Percentiles rank a stretch among this genome's conserved stretches.
phyloP scores from a whole-genome alignment of 116 monocot species.

The Trichopus zeylanicus region DNA sequence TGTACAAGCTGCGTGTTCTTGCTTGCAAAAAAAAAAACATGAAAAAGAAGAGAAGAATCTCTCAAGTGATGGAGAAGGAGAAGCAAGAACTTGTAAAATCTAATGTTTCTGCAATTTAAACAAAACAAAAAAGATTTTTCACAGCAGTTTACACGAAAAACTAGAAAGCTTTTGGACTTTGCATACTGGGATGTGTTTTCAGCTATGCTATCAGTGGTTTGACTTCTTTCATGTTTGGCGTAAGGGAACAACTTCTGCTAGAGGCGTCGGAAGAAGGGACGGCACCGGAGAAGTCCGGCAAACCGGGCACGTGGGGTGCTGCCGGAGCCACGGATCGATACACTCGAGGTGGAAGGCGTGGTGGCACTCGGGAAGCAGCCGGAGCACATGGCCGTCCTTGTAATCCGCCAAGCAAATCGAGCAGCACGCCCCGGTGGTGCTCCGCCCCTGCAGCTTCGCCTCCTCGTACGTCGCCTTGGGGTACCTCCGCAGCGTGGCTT shows the following conservation, averaged over 20 bases:
- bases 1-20: too few relatives aligned
- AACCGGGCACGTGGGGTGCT: slow-evolving; percentile 72
- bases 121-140: too few relatives aligned
- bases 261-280: slow-evolving; percentile 39
- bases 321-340: slow-evolving; percentile 58
- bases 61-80: too few relatives aligned
- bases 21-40: too few relatives aligned
- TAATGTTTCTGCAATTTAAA: too few relatives aligned
- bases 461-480: slow-evolving; percentile 49
- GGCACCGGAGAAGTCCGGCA: slow-evolving; percentile 72
- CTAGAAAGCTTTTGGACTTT: too few relatives aligned
- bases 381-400: slow-evolving; percentile 37
- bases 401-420: slow-evolving; percentile 74
- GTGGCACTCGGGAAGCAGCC: slow-evolving; percentile 59
- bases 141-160: too few relatives aligned
- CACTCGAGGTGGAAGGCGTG: slow-evolving; percentile 57
- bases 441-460: slow-evolving; percentile 6
- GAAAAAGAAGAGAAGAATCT: too few relatives aligned
- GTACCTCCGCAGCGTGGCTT: slow-evolving; percentile 52
- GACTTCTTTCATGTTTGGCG: slow-evolving; percentile 13
- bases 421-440: slow-evolving; percentile 26
- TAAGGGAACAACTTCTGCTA: slow-evolving; percentile 37
- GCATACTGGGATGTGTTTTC: too few relatives aligned
- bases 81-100: too few relatives aligned
- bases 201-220: too few relatives aligned